Evolutionary conservation across 176 grass and related monocot species (phyloP).

Genomic region (Oryza coarctata): DNA sequence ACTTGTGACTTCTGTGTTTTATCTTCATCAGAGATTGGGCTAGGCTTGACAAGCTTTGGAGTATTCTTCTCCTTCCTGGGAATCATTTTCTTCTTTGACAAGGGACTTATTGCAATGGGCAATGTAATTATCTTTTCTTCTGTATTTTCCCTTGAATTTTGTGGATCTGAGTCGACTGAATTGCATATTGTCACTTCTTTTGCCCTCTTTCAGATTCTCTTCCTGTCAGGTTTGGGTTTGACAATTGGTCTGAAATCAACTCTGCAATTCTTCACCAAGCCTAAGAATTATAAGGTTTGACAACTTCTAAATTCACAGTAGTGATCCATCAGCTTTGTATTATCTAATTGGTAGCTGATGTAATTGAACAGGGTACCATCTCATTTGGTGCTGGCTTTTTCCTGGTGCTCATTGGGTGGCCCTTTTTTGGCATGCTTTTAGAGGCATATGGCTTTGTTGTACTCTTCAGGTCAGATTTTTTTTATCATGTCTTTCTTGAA

Average conservation of each 20-base stretch:
- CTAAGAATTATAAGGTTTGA: constrained; percentile 94
- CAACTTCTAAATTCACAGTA: background rate
- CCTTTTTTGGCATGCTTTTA: constrained; percentile 91
- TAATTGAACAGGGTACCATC: constrained; percentile 85
- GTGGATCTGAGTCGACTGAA: constrained; percentile 1
- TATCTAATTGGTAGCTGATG: constrained; percentile 22
- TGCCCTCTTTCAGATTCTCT: constrained; percentile 74
- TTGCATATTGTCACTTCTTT: constrained; percentile 28
- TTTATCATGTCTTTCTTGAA: background rate
- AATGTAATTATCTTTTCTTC: constrained; percentile 56
- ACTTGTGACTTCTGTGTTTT: constrained; percentile 19
- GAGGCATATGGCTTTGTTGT: constrained; percentile 95
- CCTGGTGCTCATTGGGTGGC: constrained; percentile 90
- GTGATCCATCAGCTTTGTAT: background rate
- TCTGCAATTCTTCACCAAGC: constrained; percentile 97
- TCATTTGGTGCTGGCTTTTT: constrained; percentile 91
- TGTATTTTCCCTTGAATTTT: constrained; percentile 11
- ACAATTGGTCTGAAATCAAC: constrained; percentile 98
- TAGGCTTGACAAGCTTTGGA: constrained; percentile 93
- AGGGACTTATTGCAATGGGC: constrained; percentile 93
- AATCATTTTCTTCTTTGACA: constrained; percentile 93
- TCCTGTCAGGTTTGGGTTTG: constrained; percentile 90
- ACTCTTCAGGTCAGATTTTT: constrained; percentile 72
- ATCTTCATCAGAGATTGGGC: constrained; percentile 71
- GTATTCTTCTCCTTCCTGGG: constrained; percentile 95